Evolutionary conservation across 2,329 filamentous ascomycete species (phyloP).

Genomic region (Coleophoma eucalyptorum): DNA sequence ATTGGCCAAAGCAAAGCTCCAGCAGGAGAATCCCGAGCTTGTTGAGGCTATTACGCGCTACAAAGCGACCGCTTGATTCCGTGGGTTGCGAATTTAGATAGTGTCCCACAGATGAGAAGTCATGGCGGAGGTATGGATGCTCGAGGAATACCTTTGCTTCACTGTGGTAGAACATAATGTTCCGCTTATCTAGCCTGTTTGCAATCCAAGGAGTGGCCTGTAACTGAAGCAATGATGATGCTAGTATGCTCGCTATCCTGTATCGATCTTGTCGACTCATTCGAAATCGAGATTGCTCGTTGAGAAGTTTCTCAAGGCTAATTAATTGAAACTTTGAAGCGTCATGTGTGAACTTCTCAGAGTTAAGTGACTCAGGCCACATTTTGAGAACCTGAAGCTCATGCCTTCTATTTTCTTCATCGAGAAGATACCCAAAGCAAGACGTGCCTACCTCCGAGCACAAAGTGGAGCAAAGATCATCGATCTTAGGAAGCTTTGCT

Average conservation of each 20-base stretch:
- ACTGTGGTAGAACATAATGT: constrained; percentile 17
- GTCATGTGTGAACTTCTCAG: not conserved
- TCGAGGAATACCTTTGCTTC: constrained; percentile 10
- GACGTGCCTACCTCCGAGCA: not conserved
- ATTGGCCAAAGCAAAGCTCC: constrained; percentile 20
- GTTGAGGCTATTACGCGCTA: constrained; percentile 9
- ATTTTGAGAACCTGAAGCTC: constrained; percentile 1
- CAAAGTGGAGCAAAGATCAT: constrained; percentile 14
- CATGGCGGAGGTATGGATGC: constrained; percentile 13
- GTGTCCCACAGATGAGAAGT: constrained; percentile 5
- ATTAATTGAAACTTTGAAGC: not conserved
- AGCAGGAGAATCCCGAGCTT: constrained; percentile 20
- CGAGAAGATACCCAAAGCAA: constrained; percentile 13
- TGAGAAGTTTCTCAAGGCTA: constrained; percentile 15
- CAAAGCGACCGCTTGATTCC: not conserved
- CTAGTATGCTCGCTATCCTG: constrained; percentile 16
- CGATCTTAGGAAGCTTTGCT: constrained; percentile 4
- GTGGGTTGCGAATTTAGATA: not conserved
- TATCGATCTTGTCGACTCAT: constrained; percentile 15
- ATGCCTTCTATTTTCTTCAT: constrained; percentile 9
- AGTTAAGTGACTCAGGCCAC: not conserved
- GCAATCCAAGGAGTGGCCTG: constrained; percentile 19
- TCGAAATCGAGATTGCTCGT: not conserved
- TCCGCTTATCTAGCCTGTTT: constrained; percentile 13
- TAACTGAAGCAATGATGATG: constrained; percentile 19